Evolutionary conservation across 306 rosid species (phyloP).

Genomic region (Lathyrus sativus): DNA sequence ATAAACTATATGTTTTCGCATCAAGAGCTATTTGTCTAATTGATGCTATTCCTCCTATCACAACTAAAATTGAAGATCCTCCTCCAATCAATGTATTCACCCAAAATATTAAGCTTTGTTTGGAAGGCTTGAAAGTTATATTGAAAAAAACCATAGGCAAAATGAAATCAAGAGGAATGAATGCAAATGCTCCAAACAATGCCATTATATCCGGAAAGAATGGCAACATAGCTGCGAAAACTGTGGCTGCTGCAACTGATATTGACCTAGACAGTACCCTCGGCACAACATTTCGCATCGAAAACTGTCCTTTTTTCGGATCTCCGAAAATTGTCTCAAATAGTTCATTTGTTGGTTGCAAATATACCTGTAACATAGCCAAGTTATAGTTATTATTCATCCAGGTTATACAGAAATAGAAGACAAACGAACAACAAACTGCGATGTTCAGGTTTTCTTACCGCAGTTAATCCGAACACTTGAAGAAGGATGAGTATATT

Average conservation of each 20-base stretch:
- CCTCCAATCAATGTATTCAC: conserved; percentile 57
- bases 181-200: conserved; percentile 77
- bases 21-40: conserved; percentile 70
- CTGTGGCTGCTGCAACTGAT: conserved; percentile 60
- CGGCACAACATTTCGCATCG: conserved; percentile 60
- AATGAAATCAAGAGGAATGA: conserved; percentile 78
- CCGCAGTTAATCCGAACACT: conserved; percentile 65
- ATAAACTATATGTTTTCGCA: conserved; percentile 62
- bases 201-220: conserved; percentile 85
- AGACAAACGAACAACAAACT: too few species aligned
- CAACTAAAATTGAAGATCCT: conserved; percentile 54
- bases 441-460: conserved; percentile 35
- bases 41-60: conserved; percentile 68
- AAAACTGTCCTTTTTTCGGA: conserved; percentile 62
- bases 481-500: conserved; percentile 64
- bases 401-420: too few species aligned
- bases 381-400: conserved; percentile 31
- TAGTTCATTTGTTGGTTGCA: conserved; percentile 80
- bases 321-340: conserved; percentile 66
- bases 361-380: conserved; percentile 55
- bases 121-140: conserved; percentile 78
- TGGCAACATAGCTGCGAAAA: conserved; percentile 80
- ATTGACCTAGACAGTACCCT: conserved; percentile 64
- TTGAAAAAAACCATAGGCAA: conserved; percentile 81
- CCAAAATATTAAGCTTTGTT: conserved; percentile 53